Base-by-base conservation (phyloP, 495 filamentous ascomycete genomes). In the Xanthoparmelia taractica region DNA sequence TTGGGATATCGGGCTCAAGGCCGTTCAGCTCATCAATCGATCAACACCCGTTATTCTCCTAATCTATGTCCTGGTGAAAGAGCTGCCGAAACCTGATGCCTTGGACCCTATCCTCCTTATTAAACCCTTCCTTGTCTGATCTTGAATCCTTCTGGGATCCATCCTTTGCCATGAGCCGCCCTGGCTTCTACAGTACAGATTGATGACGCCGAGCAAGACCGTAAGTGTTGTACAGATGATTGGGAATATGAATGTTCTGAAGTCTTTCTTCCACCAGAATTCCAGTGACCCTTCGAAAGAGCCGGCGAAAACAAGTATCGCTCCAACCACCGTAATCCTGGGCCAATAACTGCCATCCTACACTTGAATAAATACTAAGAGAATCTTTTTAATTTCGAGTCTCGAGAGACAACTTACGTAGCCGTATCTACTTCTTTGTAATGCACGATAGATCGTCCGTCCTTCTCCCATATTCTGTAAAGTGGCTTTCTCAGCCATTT, bases 391-490 rank as follows among this genome's bases (percentile, higher is more conserved):
- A 10, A 56, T 33, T 5, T 29, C 17, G 17, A 33, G 17, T 33
- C 4, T 7, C 33, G 7, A 33, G 7, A 27, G 34, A 6, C 13
- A 27, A 56, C 52, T 56, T 34, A 56, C 27, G 34, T 27, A 56
- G 52, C 52, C 52, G 34, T 56, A 56, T 56, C 34, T 33, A 56
- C n/a, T n/a, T n/a, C n/a, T n/a, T n/a, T n/a, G n/a, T n/a, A n/a
- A 34, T 8, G 27, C 52, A 34, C 17, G 11, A 33, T 56, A 33
- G 27, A 56, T 56, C 6, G 27, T 29, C 27, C 17, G 12, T 56
- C 52, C 52, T 56, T 29, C 52, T 25, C 43, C 57, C 57, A 13
- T 27, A 43, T 58, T 58, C 37, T 29, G 27, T 37, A 41, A 25
- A 13, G n/a, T n/a, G 34, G 41, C 36, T 58, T 31, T 43, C 27